Evolutionary conservation across 805 yeast species (phyloP).

Genomic region (Barnettozyma siamensis): DNA sequence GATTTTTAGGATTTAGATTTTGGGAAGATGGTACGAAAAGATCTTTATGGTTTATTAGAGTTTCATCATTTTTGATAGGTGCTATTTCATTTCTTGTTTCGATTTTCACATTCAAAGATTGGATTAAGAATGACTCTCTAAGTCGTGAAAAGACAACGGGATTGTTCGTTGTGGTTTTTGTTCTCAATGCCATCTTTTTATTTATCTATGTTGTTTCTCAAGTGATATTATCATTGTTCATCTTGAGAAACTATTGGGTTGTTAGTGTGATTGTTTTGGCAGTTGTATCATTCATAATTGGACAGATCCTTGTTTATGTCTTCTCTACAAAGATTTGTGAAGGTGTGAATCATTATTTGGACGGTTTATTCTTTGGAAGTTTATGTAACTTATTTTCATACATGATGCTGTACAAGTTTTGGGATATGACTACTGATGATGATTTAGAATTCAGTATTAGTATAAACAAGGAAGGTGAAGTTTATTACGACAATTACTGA

Average conservation of each 20-base stretch:
- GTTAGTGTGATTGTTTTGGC: constrained; percentile 76
- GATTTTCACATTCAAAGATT: constrained; percentile 65
- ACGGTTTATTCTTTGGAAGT: constrained; percentile 83
- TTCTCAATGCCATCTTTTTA: constrained; percentile 65
- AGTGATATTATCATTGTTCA: constrained; percentile 55
- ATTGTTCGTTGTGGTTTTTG: constrained; percentile 62
- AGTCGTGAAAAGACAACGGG: constrained; percentile 53
- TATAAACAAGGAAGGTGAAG: constrained; percentile 37
- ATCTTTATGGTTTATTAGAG: constrained; percentile 54
- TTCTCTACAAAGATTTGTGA: constrained; percentile 63
- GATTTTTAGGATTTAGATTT: constrained; percentile 77
- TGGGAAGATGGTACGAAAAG: constrained; percentile 89
- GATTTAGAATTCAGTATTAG: constrained; percentile 88
- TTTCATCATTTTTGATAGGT: constrained; percentile 52
- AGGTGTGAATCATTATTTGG: constrained; percentile 77
- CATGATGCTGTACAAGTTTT: constrained; percentile 94
- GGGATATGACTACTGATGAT: constrained; percentile 95
- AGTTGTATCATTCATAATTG: constrained; percentile 65
- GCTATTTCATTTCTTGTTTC: constrained; percentile 60
- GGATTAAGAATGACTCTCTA: constrained; percentile 41
- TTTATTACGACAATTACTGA: constrained; percentile 15
- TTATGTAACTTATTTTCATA: constrained; percentile 72
- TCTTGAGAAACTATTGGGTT: constrained; percentile 81
- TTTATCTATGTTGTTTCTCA: constrained; percentile 62
- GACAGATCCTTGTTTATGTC: constrained; percentile 74